phyloP scores from a whole-genome alignment of 2,329 filamentous ascomycete genomes.

The Colletotrichum liriopes region DNA sequence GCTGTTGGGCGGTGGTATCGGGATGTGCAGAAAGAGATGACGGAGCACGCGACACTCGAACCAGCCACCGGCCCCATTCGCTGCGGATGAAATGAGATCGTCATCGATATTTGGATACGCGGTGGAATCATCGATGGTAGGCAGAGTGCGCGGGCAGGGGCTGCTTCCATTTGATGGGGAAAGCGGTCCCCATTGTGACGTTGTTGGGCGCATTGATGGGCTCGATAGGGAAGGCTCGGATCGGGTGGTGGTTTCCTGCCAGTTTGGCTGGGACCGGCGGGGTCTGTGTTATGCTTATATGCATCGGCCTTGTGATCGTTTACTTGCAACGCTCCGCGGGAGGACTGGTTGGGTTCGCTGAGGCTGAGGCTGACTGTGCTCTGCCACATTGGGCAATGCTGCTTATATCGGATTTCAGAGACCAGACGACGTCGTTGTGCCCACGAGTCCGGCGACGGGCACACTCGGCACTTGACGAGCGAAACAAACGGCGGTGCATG shows the following conservation, averaged over 20 bases:
- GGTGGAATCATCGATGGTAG: neutral
- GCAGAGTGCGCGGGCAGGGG: slow-evolving; percentile 1
- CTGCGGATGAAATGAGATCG: slow-evolving; percentile 11
- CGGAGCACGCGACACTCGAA: slow-evolving; percentile 30
- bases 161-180: neutral
- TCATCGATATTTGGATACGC: slow-evolving; percentile 26
- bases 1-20: no score
- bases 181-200: neutral
- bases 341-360: neutral
- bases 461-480: no score
- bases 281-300: neutral
- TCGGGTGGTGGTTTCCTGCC: neutral
- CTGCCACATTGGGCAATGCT: no score
- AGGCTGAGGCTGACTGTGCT: no score
- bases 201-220: neutral
- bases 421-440: no score
- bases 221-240: neutral
- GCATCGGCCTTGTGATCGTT: neutral
- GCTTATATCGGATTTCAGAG: no score
- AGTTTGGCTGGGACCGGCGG: no score
- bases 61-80: slow-evolving; percentile 3
- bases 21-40: neutral
- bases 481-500: no score
- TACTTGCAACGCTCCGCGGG: neutral
- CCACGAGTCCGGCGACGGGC: no score